Evolutionary conservation across 768 basidiomycete genomes (phyloP), one percentile per base, ranked within the genome.

Genomic region (Amanita inopinata): DNA sequence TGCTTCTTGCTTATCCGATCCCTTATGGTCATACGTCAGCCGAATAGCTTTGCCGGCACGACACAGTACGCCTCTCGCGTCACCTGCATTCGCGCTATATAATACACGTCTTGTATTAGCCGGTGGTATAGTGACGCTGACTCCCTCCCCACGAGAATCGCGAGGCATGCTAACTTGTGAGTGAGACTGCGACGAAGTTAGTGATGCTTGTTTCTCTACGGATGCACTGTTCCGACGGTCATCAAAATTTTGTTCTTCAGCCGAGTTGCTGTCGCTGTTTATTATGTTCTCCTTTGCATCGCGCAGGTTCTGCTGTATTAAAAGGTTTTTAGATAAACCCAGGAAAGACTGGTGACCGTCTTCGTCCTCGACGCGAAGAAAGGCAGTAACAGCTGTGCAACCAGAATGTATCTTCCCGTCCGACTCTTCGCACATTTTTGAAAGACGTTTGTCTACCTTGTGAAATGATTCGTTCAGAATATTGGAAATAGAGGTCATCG

Each of bases 21-120:
- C 96, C 60, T 99, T 99, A 70, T 99, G 96, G 57, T 99, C 96
- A 58, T 99, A 98, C 14, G 96, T 97, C 56, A 99, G 64, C 33
- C 96, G 74, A 3, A 98, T 80, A 3, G 91, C 96, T 52, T 78
- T 84, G 20, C 96, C 96, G 9, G 72, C 77, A 33, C 96, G 82
- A 56, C 87, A 93, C 12, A 99, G 73, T 8, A 99, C 96, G 3
- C 85, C 93, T 17, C 96, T 68, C 4, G 96, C 96, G 56, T 99
- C 96, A 6, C 96, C 96, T 1, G 89, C 96, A 57, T 99, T 99
- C 31, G 96, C 96, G 40, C 81, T 83, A 59, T 98, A 99, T 27
- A 99, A 65, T 33, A 96, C 86, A 20, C 88, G 80, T 45, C 80
- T 73, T 15, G 80, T 57, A 18, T 57, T 62, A 3, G 61, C 49